Conservation (phyloP, 1,284 basidiomycete genomes). For the Sporisorium reilianum region DNA sequence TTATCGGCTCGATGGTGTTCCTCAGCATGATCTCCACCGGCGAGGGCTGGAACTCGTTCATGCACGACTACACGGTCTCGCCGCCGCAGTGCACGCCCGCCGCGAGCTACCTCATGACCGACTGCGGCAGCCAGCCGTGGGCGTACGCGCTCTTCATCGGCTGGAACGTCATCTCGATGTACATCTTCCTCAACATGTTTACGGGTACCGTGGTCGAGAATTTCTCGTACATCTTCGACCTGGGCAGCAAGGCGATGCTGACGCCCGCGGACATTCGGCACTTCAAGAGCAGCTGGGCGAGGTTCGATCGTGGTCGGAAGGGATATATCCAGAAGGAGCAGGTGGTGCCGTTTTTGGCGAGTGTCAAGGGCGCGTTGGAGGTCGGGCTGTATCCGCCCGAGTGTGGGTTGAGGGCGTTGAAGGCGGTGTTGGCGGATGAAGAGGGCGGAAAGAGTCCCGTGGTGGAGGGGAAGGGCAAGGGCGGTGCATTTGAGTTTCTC, state of each 20-base stretch:
- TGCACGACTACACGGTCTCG: conserved; percentile 72
- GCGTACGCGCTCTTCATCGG: conserved; percentile 90
- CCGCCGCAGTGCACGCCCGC: conserved; percentile 83
- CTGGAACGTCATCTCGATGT: conserved; percentile 96
- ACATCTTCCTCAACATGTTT: conserved; percentile 79
- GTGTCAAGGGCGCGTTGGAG: conserved; percentile 61
- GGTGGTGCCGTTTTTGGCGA: conserved; percentile 81
- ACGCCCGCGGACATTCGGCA: conserved; percentile 77
- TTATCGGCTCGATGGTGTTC: conserved; percentile 87
- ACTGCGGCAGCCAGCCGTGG: conserved; percentile 90
- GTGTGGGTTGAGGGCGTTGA: conserved; percentile 39
- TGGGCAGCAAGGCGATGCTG: conserved; percentile 84
- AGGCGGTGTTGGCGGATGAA: conserved; percentile 17
- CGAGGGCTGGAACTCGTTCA: conserved; percentile 68
- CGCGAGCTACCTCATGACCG: conserved; percentile 78
- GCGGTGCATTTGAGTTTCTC: conserved; percentile 38
- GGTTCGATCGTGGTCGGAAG: conserved; percentile 82
- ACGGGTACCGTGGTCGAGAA: conserved; percentile 92
- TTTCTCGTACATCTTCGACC: conserved; percentile 95
- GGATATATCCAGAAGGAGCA: conserved; percentile 81
- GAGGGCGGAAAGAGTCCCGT: conserved; percentile 11
- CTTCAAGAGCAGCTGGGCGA: conserved; percentile 94
- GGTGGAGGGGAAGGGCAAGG: conserved; percentile 21
- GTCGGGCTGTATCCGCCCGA: conserved; percentile 56
- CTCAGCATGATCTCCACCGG: conserved; percentile 75